phyloP scores from a whole-genome alignment of 1,284 basidiomycete genomes.

The Macrocybe sp. region DNA sequence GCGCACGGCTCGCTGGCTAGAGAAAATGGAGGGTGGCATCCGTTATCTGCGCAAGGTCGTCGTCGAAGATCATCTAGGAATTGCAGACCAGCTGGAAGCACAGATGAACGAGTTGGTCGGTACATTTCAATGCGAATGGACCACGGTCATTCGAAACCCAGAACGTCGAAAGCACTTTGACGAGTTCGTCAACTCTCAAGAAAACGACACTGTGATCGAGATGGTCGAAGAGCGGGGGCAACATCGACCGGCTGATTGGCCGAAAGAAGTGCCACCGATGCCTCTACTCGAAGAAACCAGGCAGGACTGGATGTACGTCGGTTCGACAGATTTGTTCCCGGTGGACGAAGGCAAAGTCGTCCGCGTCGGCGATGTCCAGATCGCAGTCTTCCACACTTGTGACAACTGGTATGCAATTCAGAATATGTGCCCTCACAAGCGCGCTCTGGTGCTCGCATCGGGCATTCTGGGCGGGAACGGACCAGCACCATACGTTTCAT shows the following conservation, averaged over 20 bases:
- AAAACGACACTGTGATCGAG: slow-evolving; percentile 49
- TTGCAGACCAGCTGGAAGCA: slow-evolving; percentile 68
- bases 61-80: slow-evolving; percentile 72
- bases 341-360: slow-evolving; percentile 48
- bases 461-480: slow-evolving; percentile 60
- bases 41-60: slow-evolving; percentile 58
- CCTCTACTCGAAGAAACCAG: slow-evolving; percentile 32
- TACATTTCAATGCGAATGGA: slow-evolving; percentile 74
- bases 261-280: slow-evolving; percentile 46
- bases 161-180: slow-evolving; percentile 5
- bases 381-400: slow-evolving; percentile 49
- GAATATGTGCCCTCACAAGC: slow-evolving; percentile 38
- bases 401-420: slow-evolving; percentile 66
- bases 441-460: slow-evolving; percentile 71
- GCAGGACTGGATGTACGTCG: slow-evolving; percentile 62
- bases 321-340: slow-evolving; percentile 48
- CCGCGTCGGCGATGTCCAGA: slow-evolving; percentile 68
- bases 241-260: slow-evolving; percentile 66
- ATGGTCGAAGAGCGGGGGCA: slow-evolving; percentile 62
- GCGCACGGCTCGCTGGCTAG: slow-evolving; percentile 77
- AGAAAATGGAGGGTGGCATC: slow-evolving; percentile 19
- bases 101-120: slow-evolving; percentile 66
- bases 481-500: slow-evolving; percentile 41
- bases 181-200: slow-evolving; percentile 68
- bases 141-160: slow-evolving; percentile 46